phyloP scores from a whole-genome alignment of 805 yeast genomes.

The Starmera pachycereana region DNA sequence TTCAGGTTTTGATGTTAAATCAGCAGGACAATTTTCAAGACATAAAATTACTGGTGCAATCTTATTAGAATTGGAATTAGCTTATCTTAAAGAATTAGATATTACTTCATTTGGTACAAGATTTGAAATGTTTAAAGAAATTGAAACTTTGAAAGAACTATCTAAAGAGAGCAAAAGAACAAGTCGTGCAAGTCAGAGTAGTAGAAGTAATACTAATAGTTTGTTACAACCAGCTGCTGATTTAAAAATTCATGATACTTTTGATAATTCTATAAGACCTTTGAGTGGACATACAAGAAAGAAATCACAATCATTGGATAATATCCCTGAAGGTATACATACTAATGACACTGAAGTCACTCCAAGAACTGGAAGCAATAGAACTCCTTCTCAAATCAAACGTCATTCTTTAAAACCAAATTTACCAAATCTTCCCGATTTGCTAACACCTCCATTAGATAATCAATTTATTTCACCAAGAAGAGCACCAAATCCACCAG shows the following conservation, averaged over 20 bases:
- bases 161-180: conserved; percentile 2
- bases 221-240: conserved; percentile 8
- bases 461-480: conserved; percentile 53
- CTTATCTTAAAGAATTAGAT: conserved; percentile 84
- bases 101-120: conserved; percentile 91
- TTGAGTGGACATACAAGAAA: conserved; percentile 33
- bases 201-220: neutral
- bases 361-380: neutral
- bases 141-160: conserved; percentile 46
- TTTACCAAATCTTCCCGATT: conserved; percentile 9
- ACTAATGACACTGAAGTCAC: neutral
- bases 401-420: conserved; percentile 3
- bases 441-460: conserved; percentile 11
- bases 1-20: conserved; percentile 61
- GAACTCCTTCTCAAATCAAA: neutral
- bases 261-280: conserved; percentile 14
- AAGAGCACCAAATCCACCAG: conserved; percentile 64
- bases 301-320: conserved; percentile 42
- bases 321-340: conserved; percentile 17
- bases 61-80: conserved; percentile 72
- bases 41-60: conserved; percentile 89
- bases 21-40: conserved; percentile 71
- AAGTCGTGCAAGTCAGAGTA: too few species aligned
- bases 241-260: conserved; percentile 7
- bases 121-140: conserved; percentile 83